Percentiles rank a stretch among this genome's conserved stretches.
Evolutionary conservation across 768 basidiomycete species (phyloP).

Genomic region (Neoboletus subvelutipes): DNA sequence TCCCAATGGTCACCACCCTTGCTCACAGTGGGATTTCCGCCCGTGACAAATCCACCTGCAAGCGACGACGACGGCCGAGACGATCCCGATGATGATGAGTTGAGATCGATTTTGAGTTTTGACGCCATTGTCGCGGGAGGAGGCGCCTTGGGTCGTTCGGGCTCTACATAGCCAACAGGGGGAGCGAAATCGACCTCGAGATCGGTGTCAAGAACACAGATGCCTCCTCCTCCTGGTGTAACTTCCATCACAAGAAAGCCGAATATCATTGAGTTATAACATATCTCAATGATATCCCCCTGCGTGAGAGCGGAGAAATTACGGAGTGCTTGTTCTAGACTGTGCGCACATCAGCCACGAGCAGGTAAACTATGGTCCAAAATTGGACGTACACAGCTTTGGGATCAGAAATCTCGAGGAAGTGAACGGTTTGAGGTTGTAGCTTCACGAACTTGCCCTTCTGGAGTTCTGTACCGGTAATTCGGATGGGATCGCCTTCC

Average conservation of each 20-base stretch:
- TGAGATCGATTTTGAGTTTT: conserved; percentile 92
- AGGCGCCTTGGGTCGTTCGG: conserved; percentile 78
- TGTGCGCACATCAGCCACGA: conserved; percentile 31
- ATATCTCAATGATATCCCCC: conserved; percentile 97
- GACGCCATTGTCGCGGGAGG: conserved; percentile 92
- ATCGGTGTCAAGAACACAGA: conserved; percentile 91
- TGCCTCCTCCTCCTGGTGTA: conserved; percentile 81
- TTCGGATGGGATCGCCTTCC: conserved; percentile 94
- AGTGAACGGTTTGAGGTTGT: conserved; percentile 93
- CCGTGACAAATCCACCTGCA: conserved; percentile 61
- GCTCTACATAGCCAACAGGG: conserved; percentile 93
- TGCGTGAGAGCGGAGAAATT: conserved; percentile 91
- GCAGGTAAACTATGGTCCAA: not conserved
- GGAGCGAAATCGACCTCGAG: conserved; percentile 97
- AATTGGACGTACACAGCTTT: conserved; percentile 84
- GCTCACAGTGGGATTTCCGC: conserved; percentile 54
- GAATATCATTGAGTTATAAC: conserved; percentile 95
- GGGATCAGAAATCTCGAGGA: conserved; percentile 95
- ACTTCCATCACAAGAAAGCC: conserved; percentile 96
- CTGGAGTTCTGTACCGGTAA: conserved; percentile 81
- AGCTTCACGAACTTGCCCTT: conserved; percentile 97
- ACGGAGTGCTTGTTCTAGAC: conserved; percentile 91
- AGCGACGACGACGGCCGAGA: conserved; percentile 78
- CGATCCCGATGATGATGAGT: conserved; percentile 82
- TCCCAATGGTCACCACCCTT: conserved; percentile 88